Evolutionary conservation across 352 stramenopile species (phyloP).

Genomic region (Pythium brassicae): DNA sequence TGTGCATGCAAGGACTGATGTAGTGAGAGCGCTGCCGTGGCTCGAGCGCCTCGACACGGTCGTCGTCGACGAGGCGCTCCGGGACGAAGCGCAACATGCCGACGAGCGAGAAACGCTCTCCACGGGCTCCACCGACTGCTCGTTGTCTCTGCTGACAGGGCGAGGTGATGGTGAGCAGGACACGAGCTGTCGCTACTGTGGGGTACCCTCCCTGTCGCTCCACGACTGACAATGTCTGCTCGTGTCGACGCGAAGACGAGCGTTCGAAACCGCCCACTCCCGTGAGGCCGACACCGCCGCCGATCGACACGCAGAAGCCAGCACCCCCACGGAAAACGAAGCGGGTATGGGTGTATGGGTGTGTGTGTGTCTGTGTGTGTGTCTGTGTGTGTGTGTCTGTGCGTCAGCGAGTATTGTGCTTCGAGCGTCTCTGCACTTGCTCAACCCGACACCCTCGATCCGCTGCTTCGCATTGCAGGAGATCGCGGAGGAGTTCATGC

Average conservation of each 20-base stretch:
- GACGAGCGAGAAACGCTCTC: conserved; percentile 26
- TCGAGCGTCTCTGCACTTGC: background rate
- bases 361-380: background rate
- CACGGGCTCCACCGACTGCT: conserved; percentile 34
- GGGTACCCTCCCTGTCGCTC: too few relatives aligned
- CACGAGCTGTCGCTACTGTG: background rate
- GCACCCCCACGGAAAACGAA: conserved; percentile 9
- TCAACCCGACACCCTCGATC: background rate
- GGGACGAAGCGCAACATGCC: conserved; percentile 34
- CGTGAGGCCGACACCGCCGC: background rate
- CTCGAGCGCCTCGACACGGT: conserved; percentile 39
- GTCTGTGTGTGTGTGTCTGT: background rate
- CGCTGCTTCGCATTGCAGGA: conserved; percentile 9
- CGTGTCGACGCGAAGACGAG: background rate
- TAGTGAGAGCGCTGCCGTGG: conserved; percentile 46
- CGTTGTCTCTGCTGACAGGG: conserved; percentile 26
- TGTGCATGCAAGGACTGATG: conserved; percentile 14
- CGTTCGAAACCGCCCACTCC: background rate
- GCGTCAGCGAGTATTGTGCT: too few relatives aligned
- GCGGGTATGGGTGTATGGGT: conserved; percentile 1
- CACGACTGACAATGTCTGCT: background rate
- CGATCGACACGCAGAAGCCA: background rate
- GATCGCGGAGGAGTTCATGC: conserved; percentile 59
- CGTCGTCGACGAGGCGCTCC: conserved; percentile 38
- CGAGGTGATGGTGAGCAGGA: conserved; percentile 16